Evolutionary conservation across 345 rosid species (phyloP), one percentile per base, ranked within the genome.

Genomic region (Salix caprea): DNA sequence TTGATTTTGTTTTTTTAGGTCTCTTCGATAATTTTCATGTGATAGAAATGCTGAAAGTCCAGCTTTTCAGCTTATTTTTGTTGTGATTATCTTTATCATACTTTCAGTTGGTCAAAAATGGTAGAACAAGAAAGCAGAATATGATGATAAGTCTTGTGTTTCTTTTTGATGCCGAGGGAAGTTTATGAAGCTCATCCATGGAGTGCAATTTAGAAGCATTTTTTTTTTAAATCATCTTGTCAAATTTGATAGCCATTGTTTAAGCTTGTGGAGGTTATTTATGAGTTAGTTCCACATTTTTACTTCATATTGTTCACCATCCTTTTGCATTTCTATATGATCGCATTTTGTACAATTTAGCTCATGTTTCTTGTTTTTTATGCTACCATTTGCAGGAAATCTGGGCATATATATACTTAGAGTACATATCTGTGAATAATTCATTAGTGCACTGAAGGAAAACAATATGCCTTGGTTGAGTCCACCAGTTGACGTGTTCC

Each of bases 391-490:
- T 72, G 73, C 76, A 78, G 81, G 76, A 56, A 72, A 40, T 56
- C 73, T 26, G 34, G 24, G 30, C 12, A 23, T 23, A 28, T 23
- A 28, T 64, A 8, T 5, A 54, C 2, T 40, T 8, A 28, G 42
- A 23, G 12, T 16, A 40, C 37, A 19, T 61, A 39, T 42, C 65
- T n/a, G 71, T 34, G 24, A 32, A 34, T 46, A 70, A n/a, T 24
- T 67, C 6, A 76, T 15, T 58, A 39, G 18, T 64, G 39, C 76
- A 73, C 69, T 2, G n/a, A 67, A 72, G 69, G 67, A 77, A 52
- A 84, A 19, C 91, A 91, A 73, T 60, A 94, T 94, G 98, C 86
- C 84, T 86, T 89, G 92, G 97, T 85, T 82, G 71, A 84, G 87
- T 79, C 79, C 60, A 40, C 84, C 85, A 64, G 86, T 90, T 84